Base-by-base conservation (phyloP, 805 yeast species). In the Groenewaldozyma tartarivorans region DNA sequence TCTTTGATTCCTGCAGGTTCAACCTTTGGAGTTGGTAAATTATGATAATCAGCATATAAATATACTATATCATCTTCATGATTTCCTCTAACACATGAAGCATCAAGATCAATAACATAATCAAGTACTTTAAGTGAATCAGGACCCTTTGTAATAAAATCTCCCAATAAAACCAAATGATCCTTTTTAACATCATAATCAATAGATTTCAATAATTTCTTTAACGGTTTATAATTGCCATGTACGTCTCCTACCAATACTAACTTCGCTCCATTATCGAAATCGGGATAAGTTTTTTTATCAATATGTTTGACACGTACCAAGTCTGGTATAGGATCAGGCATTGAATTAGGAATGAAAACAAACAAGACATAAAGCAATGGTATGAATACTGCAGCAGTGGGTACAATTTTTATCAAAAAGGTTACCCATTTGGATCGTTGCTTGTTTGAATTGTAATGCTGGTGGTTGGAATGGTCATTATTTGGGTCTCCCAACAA, bases 201-300 rank as follows among this genome's bases (percentile, higher is more conserved):
- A 17, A 74, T 51, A 51, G 74, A 70, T 5, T 65, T 51, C 41
- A 88, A 61, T 32, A 90, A 63, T 37, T 66, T 60, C 42, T 57
- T 56, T 41, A 87, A 62, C 51, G 75, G 75, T 5, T 66, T 61
- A 51, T 68, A 75, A 50, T 79, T 77, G 1, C 96, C 96, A 61
- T 88, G 97, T 18, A 88, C 75, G 57, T 88, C 97, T 3, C 97
- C 96, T 20, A 88, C 68, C 36, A 86, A 55, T 3, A 90, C 67
- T 13, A 82, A 54, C 45, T 94, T 66, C 31, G 53, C 39, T 7
- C 42, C 21, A 24, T 13, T 13, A 13, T 24, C 29, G 39, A 39
- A 32, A 26, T 35, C 22, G 34, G 55, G 45, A 20, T 39, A 20
- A 20, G 30, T n/a, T 21, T 30, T 17, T 9, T 39, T 29, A 21